Percentiles rank a stretch among this genome's conserved stretches.
These are phyloP conservation scores for Dicorynia guianensis DNA, from an alignment of 306 rosid species.

Conservation along the genomic window DNA sequence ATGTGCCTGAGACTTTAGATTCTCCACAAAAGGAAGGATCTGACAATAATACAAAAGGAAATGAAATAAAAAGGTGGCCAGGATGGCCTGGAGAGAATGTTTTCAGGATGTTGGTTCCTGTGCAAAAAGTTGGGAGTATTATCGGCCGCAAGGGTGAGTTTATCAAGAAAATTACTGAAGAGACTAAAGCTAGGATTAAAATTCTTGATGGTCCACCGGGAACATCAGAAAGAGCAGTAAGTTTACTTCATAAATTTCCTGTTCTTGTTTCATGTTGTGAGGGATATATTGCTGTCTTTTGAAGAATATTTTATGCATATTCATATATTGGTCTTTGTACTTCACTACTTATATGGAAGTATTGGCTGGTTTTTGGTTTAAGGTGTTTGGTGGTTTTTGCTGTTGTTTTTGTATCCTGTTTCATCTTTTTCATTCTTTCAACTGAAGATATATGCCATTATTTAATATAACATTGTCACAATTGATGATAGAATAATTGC, in stretches of 20 bases:
- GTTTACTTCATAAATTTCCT: conserved; percentile 43
- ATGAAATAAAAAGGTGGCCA: conserved; percentile 86
- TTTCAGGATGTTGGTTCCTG: conserved; percentile 93
- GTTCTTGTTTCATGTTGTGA: background rate
- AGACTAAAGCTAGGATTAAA: conserved; percentile 91
- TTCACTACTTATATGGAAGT: background rate
- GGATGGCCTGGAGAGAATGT: conserved; percentile 99
- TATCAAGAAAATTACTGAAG: conserved; percentile 91
- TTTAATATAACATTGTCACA: background rate
- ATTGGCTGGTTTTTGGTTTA: background rate
- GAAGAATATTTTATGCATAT: conserved; percentile 1
- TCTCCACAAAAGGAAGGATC: conserved; percentile 47
- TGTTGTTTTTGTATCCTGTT: background rate
- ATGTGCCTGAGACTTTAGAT: conserved; percentile 42
- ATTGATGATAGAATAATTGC: conserved; percentile 22
- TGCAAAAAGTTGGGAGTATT: conserved; percentile 94
- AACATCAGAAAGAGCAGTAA: conserved; percentile 97
- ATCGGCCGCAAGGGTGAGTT: conserved; percentile 99
- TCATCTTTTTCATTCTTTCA: background rate
- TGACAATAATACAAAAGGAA: conserved; percentile 51
- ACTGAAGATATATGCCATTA: background rate
- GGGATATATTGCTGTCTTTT: conserved; percentile 18
- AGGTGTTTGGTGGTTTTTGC: background rate
- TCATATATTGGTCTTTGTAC: conserved; percentile 6
- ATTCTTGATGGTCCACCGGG: conserved; percentile 97